A percentile compares a stretch with the other conserved stretches of the same genome.
Conservation (phyloP, 2,329 filamentous ascomycete genomes). For the Scortechinia acanthostroma region DNA sequence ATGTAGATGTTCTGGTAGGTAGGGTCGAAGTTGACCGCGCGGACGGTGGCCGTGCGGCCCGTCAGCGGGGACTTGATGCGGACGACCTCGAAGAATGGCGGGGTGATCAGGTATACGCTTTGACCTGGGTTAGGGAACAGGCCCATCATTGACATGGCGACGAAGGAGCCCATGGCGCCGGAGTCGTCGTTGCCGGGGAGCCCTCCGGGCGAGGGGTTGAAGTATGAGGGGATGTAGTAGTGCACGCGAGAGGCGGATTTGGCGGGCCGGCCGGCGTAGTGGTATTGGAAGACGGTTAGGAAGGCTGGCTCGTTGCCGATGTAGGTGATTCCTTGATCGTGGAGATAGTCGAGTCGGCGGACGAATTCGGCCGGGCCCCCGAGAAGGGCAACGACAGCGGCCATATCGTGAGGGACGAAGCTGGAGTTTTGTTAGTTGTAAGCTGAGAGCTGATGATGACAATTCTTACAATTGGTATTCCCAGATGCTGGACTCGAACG, state of each 20-base stretch:
- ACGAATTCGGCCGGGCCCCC: constrained; percentile 52
- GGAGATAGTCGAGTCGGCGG: constrained; percentile 53
- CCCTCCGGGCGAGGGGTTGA: constrained; percentile 45
- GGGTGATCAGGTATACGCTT: constrained; percentile 54
- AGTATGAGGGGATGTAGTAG: constrained; percentile 50
- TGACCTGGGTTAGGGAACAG: constrained; percentile 55
- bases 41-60: constrained; percentile 45
- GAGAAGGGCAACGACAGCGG: constrained; percentile 44
- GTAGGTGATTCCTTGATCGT: constrained; percentile 57
- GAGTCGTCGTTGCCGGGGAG: constrained; percentile 59
- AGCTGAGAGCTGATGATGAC: background rate
- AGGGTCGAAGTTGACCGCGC: constrained; percentile 42
- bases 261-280: constrained; percentile 51
- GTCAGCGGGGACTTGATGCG: constrained; percentile 40
- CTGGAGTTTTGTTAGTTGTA: constrained; percentile 10
- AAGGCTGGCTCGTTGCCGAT: constrained; percentile 56
- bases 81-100: constrained; percentile 51
- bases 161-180: constrained; percentile 56
- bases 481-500: constrained; percentile 68
- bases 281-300: constrained; percentile 50
- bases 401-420: constrained; percentile 45
- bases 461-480: constrained; percentile 59
- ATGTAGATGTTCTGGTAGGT: constrained; percentile 46
- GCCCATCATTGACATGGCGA: constrained; percentile 50
- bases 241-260: constrained; percentile 38